phyloP scores from a whole-genome alignment of 2,329 filamentous ascomycete genomes.

The Cytospora piceicola region DNA sequence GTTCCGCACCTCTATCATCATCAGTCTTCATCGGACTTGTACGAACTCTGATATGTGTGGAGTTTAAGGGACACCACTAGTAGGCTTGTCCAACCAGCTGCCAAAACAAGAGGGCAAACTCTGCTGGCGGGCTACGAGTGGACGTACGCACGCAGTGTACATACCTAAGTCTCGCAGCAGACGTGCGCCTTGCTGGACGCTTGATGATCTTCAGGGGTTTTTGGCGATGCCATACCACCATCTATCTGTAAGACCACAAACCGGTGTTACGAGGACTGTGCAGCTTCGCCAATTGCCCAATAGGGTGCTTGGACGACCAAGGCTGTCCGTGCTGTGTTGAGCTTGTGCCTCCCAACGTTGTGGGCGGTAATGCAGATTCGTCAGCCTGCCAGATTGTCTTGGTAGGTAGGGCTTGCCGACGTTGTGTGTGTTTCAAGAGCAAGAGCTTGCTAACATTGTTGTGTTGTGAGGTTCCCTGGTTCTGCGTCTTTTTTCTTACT shows the following conservation, averaged over 20 bases:
- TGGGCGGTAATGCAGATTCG: slow-evolving; percentile 18
- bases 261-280: slow-evolving; percentile 13
- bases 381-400: slow-evolving; percentile 16
- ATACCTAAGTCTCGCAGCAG: not conserved
- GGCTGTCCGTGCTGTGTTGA: not conserved
- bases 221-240: slow-evolving; percentile 21
- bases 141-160: not conserved
- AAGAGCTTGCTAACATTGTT: slow-evolving; percentile 6
- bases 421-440: slow-evolving; percentile 22
- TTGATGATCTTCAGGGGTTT: slow-evolving; percentile 19
- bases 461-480: not conserved
- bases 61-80: too few species aligned
- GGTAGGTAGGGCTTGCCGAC: slow-evolving; percentile 25
- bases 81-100: not conserved
- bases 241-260: slow-evolving; percentile 12
- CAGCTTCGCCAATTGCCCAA: slow-evolving; percentile 8
- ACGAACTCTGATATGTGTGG: not conserved
- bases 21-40: not conserved
- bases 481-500: not conserved
- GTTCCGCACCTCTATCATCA: slow-evolving; percentile 13
- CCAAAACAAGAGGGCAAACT: slow-evolving; percentile 3
- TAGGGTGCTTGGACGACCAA: slow-evolving; percentile 3
- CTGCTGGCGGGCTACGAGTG: not conserved
- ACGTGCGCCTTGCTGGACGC: not conserved
- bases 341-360: slow-evolving; percentile 19